Evolutionary conservation across 768 basidiomycete species (phyloP), one percentile per base, ranked within the genome.

Genomic region (Agrocybe praecox): DNA sequence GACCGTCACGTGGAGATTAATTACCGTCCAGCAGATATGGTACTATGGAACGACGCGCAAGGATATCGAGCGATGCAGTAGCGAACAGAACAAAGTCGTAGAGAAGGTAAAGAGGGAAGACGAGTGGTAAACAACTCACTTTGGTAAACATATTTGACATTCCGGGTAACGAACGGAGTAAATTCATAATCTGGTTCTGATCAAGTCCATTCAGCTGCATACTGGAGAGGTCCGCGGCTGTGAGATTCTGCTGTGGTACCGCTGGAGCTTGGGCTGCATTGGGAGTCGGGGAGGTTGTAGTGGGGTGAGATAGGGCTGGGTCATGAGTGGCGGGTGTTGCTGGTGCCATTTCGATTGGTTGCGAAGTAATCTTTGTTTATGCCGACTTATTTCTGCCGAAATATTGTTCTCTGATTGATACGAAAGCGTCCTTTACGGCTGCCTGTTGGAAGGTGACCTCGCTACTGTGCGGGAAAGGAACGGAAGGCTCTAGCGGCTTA

Each of bases 91-190:
- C 50, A 58, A 61, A 56, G 43, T 23, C 54, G 32, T 43, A 55
- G 24, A 49, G 46, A 49, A 56, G 62, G 52, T 62, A 43, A 48
- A 59, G 56, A 33, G 26, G 47, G 19, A 56, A 46, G 52, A 12
- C 32, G 49, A 32, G 63, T 36, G 52, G 43, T 54, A 44, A 18
- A 68, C 51, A 9, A 68, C 69, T 72, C 76, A 86, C 86, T 79
- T 87, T 85, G 61, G 70, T 77, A 26, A 26, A 40, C 14, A 40
- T 29, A n/a, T 24, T 23, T 49, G 86, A 81, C 23, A 85, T 74
- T 51, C 72, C 71, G 5, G 85, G 82, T 26, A 86, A 64, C 46
- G 78, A 78, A 53, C 85, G 83, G 21, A 90, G 71, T 26, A 90
- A 69, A 48, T 72, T 80, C 70, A 85, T 76, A 52, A 90, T 76